Percentiles rank a stretch among this genome's conserved stretches.
These are phyloP conservation scores for Naumovozyma dairenensis DNA, from an alignment of 805 yeast genomes.

Conservation along the genomic window DNA sequence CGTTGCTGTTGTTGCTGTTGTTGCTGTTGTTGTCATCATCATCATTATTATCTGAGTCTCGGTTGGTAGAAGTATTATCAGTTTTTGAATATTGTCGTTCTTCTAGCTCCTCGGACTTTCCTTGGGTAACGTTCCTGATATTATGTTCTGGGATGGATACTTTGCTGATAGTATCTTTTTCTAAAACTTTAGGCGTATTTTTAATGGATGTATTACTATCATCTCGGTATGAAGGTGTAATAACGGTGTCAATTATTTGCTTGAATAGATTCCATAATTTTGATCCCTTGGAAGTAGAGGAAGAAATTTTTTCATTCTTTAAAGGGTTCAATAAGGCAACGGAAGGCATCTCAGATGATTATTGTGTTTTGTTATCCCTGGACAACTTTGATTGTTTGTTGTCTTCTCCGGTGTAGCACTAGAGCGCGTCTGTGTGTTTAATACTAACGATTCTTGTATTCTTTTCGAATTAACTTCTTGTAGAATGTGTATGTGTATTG, in stretches of 20 bases:
- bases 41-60: not conserved
- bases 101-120: not conserved
- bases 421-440: no score
- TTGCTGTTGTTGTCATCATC: not conserved
- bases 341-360: no score
- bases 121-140: not conserved
- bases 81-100: not conserved
- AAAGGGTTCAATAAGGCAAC: no score
- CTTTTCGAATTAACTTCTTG: no score
- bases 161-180: conserved; percentile 1
- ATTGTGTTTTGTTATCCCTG: no score
- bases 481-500: no score
- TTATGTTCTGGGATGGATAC: not conserved
- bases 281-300: not conserved
- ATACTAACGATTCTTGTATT: no score
- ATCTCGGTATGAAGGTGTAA: conserved; percentile 2
- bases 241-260: conserved; percentile 9
- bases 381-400: no score
- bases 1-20: not conserved
- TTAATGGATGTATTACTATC: not conserved
- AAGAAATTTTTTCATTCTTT: no score
- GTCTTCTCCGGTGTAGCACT: no score
- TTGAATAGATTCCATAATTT: conserved; percentile 7
- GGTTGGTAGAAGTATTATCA: not conserved
- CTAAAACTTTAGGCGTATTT: conserved; percentile 1